Evolutionary conservation across 2,329 filamentous ascomycete genomes (phyloP), one percentile per base, ranked within the genome.

Genomic region (Xylariales sp.): DNA sequence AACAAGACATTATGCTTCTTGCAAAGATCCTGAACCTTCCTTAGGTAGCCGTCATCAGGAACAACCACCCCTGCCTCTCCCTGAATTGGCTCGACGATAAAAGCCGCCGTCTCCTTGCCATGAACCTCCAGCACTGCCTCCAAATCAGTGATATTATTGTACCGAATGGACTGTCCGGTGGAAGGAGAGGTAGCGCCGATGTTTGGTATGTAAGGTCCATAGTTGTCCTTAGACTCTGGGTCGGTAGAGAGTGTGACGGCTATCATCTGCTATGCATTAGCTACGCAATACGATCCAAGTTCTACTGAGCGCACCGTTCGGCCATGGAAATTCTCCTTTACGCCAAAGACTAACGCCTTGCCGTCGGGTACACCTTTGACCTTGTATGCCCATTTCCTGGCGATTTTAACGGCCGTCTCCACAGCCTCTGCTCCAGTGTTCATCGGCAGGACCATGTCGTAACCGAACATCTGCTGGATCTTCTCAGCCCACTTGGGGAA

Each of bases 361-460:
- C 91, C 90, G 79, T 93, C 85, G 5, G 93, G 90, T 70, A 98
- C 95, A 28, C 91, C 90, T 87, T 98, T 97, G 79, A 93, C 90
- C 83, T 97, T 97, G 86, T 97, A 97, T 5, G 94, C 94, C 95
- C 95, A 98, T 83, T 98, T 98, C 73, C 95, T 88, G 67, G 95
- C 95, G 81, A 98, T 90, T 86, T 98, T 98, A 83, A 98, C 90
- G 12, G 92, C 94, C 0, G 95, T 97, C 86, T 98, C 95, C 43
- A 97, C 94, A 8, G 95, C 95, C 83, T 98, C 95, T 28, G 95
- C 95, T 67, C 95, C 95, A 1, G 95, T 98, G 85, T 97, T 97
- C 94, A 98, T 97, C 72, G 95, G 95, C 80, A 98, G 83, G 41
- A 97, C 93, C 95, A 97, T 97, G 81, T 98, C 95, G 79, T 97